phyloP scores from a whole-genome alignment of 2,329 filamentous ascomycete genomes.

The Rhinocladiella similis region DNA sequence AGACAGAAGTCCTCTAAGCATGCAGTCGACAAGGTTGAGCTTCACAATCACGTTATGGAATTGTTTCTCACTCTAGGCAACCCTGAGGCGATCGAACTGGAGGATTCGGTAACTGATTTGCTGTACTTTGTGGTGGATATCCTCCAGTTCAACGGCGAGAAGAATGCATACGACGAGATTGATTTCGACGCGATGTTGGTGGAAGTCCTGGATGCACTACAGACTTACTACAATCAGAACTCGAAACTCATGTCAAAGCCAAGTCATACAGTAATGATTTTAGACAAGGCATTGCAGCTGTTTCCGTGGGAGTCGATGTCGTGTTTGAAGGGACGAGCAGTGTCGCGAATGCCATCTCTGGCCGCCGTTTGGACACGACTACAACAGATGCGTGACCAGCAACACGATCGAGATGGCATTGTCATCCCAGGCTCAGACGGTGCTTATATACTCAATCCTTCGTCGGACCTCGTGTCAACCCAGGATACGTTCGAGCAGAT shows the following conservation, averaged over 20 bases:
- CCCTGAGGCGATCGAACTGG: conserved; percentile 70
- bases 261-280: conserved; percentile 78
- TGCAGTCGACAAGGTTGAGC: conserved; percentile 52
- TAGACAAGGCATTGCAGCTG: conserved; percentile 86
- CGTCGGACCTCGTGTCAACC: conserved; percentile 77
- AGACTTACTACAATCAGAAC: conserved; percentile 66
- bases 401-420: conserved; percentile 16
- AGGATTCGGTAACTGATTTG: conserved; percentile 87
- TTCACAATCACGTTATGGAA: conserved; percentile 73
- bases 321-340: conserved; percentile 74
- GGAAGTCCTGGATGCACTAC: conserved; percentile 81
- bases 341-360: conserved; percentile 86
- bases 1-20: conserved; percentile 58
- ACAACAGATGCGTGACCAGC: conserved; percentile 31
- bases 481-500: conserved; percentile 68
- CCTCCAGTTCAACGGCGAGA: conserved; percentile 92
- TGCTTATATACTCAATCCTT: conserved; percentile 83
- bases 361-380: conserved; percentile 78
- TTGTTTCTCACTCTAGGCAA: conserved; percentile 85
- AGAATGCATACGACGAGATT: conserved; percentile 95
- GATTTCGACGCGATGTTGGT: conserved; percentile 92
- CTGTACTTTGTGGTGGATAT: conserved; percentile 97
- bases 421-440: conserved; percentile 34
- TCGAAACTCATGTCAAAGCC: conserved; percentile 31
- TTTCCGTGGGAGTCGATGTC: conserved; percentile 97